Evolutionary conservation across 2,329 filamentous ascomycete genomes (phyloP), one percentile per base, ranked within the genome.

Genomic region (Colletotrichum camelliae): DNA sequence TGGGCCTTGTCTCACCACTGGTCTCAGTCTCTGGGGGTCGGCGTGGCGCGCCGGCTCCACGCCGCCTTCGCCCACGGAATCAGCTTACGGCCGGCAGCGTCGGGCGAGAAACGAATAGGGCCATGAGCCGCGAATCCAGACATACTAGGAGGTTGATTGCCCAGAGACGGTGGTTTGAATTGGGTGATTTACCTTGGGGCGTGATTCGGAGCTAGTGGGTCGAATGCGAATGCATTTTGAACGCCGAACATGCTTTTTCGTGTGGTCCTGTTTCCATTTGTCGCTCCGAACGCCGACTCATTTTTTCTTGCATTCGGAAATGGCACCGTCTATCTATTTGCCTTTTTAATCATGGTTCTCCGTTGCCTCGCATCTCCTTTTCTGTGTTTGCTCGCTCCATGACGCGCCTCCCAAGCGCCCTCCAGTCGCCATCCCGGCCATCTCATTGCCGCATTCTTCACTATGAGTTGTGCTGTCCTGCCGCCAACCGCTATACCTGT

Each of bases 41-140:
- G 39, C 43, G 72, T 67, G 68, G 72, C 69, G 72, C 39, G 72
- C 52, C 68, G 72, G 72, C 29, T 61, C 52, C 55, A 67, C 37
- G 72, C 68, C 70, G 74, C 65, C 64, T 66, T 74, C 70, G 64
- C 74, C 33, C 39, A 74, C 48, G 35, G 58, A 35, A 35, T 66
- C 64, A 37, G 64, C 70, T 76, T 76, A 76, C 74, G 74, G 74
- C 74, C 74, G 74, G 70, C 74, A 74, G 70, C 74, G 58, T 48
- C 35, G 70, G 58, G 15, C 65, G 39, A 66, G 52, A 64, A 35
- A 74, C 64, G 39, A 67, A 29, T 37, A 60, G 60, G 48, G 58
- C 71, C 55, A 55, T 67, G 48, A 57, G 57, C 37, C 37, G 31
- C 33, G 21, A 43, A 68, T n/a, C 16, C 33, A 27, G 24, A 7